Evolutionary conservation across 371 early-diverging fungal species (phyloP).

Genomic region (Mucor velutinosus): DNA sequence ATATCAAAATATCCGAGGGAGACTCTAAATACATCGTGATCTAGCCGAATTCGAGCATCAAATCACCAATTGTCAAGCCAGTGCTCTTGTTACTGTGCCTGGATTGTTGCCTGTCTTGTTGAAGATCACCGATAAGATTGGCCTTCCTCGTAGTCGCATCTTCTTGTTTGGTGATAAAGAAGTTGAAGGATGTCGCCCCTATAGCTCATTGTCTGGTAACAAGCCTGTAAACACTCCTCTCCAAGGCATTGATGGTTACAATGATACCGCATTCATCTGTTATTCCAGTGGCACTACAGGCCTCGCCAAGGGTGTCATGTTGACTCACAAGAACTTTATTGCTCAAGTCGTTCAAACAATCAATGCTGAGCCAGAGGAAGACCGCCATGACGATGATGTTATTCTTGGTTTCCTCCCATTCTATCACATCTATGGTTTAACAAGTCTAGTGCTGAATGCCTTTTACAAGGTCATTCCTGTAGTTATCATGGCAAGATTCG

Average conservation of each 20-base stretch:
- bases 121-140: slow-evolving; percentile 6
- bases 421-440: slow-evolving; percentile 83
- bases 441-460: slow-evolving; percentile 28
- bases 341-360: slow-evolving; percentile 30
- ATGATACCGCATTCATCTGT: slow-evolving; percentile 77
- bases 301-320: slow-evolving; percentile 55
- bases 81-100: slow-evolving; percentile 24
- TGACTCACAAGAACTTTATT: slow-evolving; percentile 35
- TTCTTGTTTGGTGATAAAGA: slow-evolving; percentile 23
- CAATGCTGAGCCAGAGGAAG: slow-evolving; percentile 21
- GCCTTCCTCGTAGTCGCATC: slow-evolving; percentile 15
- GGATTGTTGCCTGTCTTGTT: slow-evolving; percentile 19
- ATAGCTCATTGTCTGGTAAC: slow-evolving; percentile 9
- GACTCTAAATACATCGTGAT: neutral
- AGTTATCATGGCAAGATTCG: slow-evolving; percentile 70
- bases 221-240: slow-evolving; percentile 16
- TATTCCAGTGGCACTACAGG: slow-evolving; percentile 93
- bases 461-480: slow-evolving; percentile 42
- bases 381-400: slow-evolving; percentile 28
- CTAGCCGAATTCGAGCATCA: slow-evolving; percentile 29
- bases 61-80: slow-evolving; percentile 17
- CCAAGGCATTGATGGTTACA: slow-evolving; percentile 21
- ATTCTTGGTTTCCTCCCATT: slow-evolving; percentile 77
- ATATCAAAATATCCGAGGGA: neutral
- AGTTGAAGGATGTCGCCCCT: slow-evolving; percentile 11